Evolutionary conservation across 805 yeast species (phyloP).

Genomic region (Metschnikowia noctiluminum): DNA sequence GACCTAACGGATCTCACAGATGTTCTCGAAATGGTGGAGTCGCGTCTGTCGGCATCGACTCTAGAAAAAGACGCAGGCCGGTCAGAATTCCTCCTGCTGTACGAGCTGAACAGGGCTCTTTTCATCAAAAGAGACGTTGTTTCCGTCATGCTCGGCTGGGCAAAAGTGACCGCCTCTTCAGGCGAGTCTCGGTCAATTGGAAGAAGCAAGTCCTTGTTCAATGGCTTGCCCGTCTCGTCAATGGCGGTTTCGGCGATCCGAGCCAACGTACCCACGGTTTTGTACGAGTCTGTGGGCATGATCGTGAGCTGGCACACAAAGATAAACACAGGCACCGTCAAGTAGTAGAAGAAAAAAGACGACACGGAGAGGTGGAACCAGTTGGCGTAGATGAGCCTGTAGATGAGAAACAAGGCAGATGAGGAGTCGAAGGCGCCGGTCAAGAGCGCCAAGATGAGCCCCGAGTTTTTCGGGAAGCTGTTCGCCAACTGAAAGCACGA

Average conservation of each 20-base stretch:
- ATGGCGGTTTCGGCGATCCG: conserved; percentile 70
- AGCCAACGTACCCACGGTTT: conserved; percentile 64
- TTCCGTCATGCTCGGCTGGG: conserved; percentile 38
- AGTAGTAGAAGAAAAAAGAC: conserved; percentile 62
- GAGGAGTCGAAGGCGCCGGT: conserved; percentile 96
- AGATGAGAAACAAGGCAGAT: conserved; percentile 78
- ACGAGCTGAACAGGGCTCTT: conserved; percentile 25
- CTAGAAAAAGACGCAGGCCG: background rate
- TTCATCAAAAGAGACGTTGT: conserved; percentile 39
- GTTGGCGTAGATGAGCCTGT: conserved; percentile 60
- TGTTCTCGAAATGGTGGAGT: conserved; percentile 31
- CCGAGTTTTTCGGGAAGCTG: conserved; percentile 78
- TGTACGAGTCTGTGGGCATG: conserved; percentile 79
- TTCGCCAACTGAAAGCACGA: conserved; percentile 88
- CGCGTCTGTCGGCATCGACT: conserved; percentile 23
- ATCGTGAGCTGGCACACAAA: conserved; percentile 66
- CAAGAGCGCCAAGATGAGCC: conserved; percentile 72
- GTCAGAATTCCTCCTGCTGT: conserved; percentile 19
- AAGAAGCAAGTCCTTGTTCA: conserved; percentile 43
- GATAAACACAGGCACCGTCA: conserved; percentile 77
- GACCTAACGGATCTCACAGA: conserved; percentile 57
- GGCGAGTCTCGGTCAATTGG: conserved; percentile 36
- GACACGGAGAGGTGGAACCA: conserved; percentile 41
- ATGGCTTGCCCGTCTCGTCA: conserved; percentile 63
- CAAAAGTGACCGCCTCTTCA: conserved; percentile 22